Evolutionary conservation across 352 stramenopile genomes (phyloP).

Genomic region (Phytophthora citricola): DNA sequence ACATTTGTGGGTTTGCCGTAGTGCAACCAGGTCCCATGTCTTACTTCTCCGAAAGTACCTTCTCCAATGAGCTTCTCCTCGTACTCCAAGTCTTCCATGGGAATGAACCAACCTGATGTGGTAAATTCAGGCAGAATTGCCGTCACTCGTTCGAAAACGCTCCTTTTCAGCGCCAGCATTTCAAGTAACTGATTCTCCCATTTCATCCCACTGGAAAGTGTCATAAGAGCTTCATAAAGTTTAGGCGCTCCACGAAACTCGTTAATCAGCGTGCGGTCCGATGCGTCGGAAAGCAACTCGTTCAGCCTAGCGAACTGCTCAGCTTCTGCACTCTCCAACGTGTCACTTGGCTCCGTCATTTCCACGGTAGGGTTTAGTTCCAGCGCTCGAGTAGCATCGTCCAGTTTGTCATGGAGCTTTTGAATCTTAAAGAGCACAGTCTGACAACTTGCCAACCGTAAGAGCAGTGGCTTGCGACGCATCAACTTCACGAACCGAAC

Average conservation of each 20-base stretch:
- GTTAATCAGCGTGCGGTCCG: slow-evolving; percentile 12
- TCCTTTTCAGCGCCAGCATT: slow-evolving; percentile 19
- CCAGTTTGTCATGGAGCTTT: background rate
- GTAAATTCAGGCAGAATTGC: slow-evolving; percentile 6
- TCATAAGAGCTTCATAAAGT: slow-evolving; percentile 22
- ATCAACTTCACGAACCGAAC: slow-evolving; percentile 11
- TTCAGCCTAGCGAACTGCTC: background rate
- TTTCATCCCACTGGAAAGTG: slow-evolving; percentile 16
- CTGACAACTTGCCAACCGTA: slow-evolving; percentile 6
- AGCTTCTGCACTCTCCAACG: background rate
- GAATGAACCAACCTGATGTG: slow-evolving; percentile 30
- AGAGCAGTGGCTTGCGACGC: slow-evolving; percentile 8
- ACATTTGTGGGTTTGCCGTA: slow-evolving; percentile 18
- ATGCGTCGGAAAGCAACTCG: background rate
- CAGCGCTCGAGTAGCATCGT: background rate
- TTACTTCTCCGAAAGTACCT: slow-evolving; percentile 18
- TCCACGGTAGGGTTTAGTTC: background rate
- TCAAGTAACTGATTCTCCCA: slow-evolving; percentile 2
- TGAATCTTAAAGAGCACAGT: slow-evolving; percentile 1
- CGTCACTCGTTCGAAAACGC: slow-evolving; percentile 2
- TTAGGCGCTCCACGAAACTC: slow-evolving; percentile 11
- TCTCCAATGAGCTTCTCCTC: slow-evolving; percentile 16
- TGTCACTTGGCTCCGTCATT: slow-evolving; percentile 4
- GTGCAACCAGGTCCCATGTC: slow-evolving; percentile 20
- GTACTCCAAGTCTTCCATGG: slow-evolving; percentile 25